Base-by-base conservation (phyloP, 495 filamentous ascomycete species). In the Aspergillus taichungensis region DNA sequence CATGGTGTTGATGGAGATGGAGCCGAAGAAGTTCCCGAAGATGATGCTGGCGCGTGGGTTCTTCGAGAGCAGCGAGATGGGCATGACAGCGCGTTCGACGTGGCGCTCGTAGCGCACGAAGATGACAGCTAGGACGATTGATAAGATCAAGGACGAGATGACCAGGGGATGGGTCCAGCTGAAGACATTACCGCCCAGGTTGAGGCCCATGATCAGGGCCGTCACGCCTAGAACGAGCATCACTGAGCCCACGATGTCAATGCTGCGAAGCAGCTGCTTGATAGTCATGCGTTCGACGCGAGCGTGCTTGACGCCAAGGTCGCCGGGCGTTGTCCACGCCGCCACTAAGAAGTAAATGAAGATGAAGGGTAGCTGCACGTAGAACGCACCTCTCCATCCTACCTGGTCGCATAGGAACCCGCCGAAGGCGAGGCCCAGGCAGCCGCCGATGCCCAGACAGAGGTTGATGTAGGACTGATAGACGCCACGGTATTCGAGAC, bases 401-500 rank as follows among this genome's bases (percentile, higher is more conserved):
- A 90, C 70, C 13, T 62, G 63, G 53, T 92, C 86, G 10, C 83
- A 85, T 41, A 92, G 75, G 43, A 76, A 69, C 1, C 87, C 87
- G 14, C 87, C 87, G 41, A 87, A 70, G 0, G 80, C 84, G 6
- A 84, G 80, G 0, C 87, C 87, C 7, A 79, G 49, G 29, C 79
- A 78, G n/a, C 76, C 72, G 4, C 78, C 78, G 2, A 74, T 49
- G 0, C 85, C 86, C 33, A 75, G 83, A 24, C 72, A 73, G 11
- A 88, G 68, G 46, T 88, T 90, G 49, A 88, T 72, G 46, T 85
- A 80, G n/a, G 80, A 82, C 53, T 92, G 87, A 48, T 83, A 92
- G 7, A 74, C 67, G 0, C 83, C 84, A 8, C 86, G 80, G 40
- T 75, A 80, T 67, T 88, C 81, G 44, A 92, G 77, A 5, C 78